Conservation (phyloP, 2,329 filamentous ascomycete species). For the Cercospora sp. region DNA sequence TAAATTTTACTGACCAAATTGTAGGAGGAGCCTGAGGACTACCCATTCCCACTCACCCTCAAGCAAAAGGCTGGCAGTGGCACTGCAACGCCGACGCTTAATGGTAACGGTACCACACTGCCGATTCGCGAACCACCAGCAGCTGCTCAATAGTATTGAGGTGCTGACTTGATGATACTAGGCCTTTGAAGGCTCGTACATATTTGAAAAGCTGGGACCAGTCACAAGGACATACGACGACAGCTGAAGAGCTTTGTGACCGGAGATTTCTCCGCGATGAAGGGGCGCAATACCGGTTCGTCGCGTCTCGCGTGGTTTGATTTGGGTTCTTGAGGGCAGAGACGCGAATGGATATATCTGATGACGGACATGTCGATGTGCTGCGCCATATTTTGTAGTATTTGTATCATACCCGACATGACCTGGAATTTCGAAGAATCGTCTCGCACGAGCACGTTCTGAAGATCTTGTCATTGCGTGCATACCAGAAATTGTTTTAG, state of each 20-base stretch:
- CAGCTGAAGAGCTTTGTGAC: background rate
- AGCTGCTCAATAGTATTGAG: conserved; percentile 9
- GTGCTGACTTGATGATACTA: background rate
- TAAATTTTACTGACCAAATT: conserved; percentile 8
- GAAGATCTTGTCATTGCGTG: background rate
- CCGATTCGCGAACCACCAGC: conserved; percentile 17
- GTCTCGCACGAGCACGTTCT: background rate
- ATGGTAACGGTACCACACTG: conserved; percentile 28
- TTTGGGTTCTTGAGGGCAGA: conserved; percentile 3
- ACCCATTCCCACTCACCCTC: conserved; percentile 69
- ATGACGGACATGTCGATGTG: background rate
- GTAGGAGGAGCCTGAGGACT: conserved; percentile 77
- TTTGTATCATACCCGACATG: conserved; percentile 1
- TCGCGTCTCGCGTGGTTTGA: background rate
- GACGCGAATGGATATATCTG: conserved; percentile 1
- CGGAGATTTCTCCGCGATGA: background rate
- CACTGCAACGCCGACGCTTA: conserved; percentile 28
- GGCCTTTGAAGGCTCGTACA: background rate
- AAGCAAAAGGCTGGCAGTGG: conserved; percentile 45
- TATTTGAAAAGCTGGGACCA: background rate
- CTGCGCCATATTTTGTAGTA: conserved; percentile 1
- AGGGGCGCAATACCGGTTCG: background rate
- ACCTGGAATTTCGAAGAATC: background rate
- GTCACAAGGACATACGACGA: background rate
- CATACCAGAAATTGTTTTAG: background rate